Base-by-base conservation (phyloP, 495 filamentous ascomycete species). In the Penicillium atrosanguineum region DNA sequence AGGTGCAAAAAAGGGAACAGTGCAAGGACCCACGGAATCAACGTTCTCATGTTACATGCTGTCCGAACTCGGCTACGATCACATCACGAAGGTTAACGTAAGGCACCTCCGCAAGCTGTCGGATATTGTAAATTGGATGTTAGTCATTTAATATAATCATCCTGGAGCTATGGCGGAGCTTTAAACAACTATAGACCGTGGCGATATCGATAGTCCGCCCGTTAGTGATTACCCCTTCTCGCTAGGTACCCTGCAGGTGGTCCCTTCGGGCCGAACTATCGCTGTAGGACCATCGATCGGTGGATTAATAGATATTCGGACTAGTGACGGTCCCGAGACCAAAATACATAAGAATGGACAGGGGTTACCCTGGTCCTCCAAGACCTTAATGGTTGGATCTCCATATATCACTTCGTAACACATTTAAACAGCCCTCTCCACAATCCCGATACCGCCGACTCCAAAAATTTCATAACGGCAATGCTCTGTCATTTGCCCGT, bases 1-100 rank as follows among this genome's bases (percentile, higher is more conserved):
- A 26, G 25, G 21, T 4, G 37, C 23, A 25, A 53, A 48, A 28
- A 14, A 25, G 11, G 31, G 23, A 42, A 14, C 26, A 44, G 48
- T 36, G 39, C 39, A 19, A 18, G 12, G 45, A 41, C 34, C 50
- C 42, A 53, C 50, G 45, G 45, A 28, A n/a, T 45, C 37, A 14
- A 38, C n/a, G 19, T 12, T 37, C 44, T 43, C 8, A 53, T 23
- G 50, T 53, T 58, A 58, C 55, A 58, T 53, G 42, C 36, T 23
- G 34, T 50, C 48, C 50, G 55, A 29, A 42, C 50, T 53, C 41
- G 55, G 50, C 42, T 50, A 50, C 19, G 48, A 9, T 23, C 38
- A 36, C 23, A 31, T 42, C 38, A 5, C 14, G 1, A 34, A 12
- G 11, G 31, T 43, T 36, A 4, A 15, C 26, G 36, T 5, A 23